Conservation (phyloP, 345 rosid genomes). For the Populus davidiana region DNA sequence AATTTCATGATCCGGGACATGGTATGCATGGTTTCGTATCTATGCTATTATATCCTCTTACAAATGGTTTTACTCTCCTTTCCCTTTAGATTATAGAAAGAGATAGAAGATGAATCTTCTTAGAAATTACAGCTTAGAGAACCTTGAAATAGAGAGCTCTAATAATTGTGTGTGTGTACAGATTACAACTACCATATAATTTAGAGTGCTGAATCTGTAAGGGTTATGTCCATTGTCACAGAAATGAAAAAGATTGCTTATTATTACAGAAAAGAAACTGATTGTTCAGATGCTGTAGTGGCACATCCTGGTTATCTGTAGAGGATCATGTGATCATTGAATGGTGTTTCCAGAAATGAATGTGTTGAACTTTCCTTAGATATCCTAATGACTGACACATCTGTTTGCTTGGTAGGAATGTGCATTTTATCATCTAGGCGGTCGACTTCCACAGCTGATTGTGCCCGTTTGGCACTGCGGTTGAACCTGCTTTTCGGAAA, state of each 20-base stretch:
- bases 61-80: not conserved
- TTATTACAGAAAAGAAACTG: constrained; percentile 7
- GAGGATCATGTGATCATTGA: not conserved
- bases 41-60: constrained; percentile 6
- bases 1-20: constrained; percentile 40
- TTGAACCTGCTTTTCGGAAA: no score
- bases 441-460: not conserved
- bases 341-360: not conserved
- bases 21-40: constrained; percentile 15
- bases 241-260: constrained; percentile 24
- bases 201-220: constrained; percentile 6
- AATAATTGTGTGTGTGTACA: constrained; percentile 13
- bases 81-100: not conserved
- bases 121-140: constrained; percentile 12
- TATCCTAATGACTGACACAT: not conserved
- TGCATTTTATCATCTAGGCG: constrained; percentile 1
- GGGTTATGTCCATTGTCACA: constrained; percentile 14
- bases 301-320: not conserved
- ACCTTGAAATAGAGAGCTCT: not conserved
- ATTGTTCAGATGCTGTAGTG: not conserved
- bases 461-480: no score
- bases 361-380: not conserved
- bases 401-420: not conserved
- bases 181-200: constrained; percentile 5
- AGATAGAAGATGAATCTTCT: constrained; percentile 16